phyloP scores from a whole-genome alignment of 2,329 filamentous ascomycete genomes.

The Fusarium humuli region DNA sequence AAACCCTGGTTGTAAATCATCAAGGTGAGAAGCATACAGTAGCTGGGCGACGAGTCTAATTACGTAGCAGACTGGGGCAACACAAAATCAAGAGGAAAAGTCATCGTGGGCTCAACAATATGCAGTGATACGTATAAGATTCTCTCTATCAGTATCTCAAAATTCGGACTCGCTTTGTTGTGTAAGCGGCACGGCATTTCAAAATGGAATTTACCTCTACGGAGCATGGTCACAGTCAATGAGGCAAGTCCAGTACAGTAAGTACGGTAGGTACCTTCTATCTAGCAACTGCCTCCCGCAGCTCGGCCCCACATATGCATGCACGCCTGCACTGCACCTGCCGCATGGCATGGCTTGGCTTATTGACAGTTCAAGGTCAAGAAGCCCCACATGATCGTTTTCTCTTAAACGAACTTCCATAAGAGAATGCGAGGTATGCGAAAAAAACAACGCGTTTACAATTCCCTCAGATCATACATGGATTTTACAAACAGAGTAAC shows the following conservation, averaged over 20 bases:
- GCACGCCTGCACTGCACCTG: not conserved
- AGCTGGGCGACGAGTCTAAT: not conserved
- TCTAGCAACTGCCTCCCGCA: constrained; percentile 15
- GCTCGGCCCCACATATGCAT: constrained; percentile 36
- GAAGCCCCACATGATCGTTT: constrained; percentile 1
- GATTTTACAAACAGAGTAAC: not conserved
- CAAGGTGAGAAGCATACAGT: not conserved
- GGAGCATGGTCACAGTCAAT: not conserved
- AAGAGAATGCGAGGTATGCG: constrained; percentile 25
- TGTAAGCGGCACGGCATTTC: constrained; percentile 24
- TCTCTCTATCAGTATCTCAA: not conserved
- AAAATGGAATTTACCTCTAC: not conserved
- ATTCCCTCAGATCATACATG: not conserved
- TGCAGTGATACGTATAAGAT: not conserved
- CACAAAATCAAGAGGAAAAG: not conserved
- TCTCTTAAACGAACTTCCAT: not conserved
- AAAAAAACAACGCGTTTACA: constrained; percentile 24
- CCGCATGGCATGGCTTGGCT: constrained; percentile 24
- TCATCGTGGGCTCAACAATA: not conserved
- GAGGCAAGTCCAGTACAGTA: not conserved
- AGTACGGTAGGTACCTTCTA: not conserved
- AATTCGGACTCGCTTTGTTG: not conserved
- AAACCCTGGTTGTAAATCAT: constrained; percentile 27
- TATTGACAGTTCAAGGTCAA: not conserved
- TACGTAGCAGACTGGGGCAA: not conserved